These are phyloP conservation scores for Phytophthora sojae DNA, from an alignment of 352 stramenopile genomes.

Conservation along the genomic window DNA sequence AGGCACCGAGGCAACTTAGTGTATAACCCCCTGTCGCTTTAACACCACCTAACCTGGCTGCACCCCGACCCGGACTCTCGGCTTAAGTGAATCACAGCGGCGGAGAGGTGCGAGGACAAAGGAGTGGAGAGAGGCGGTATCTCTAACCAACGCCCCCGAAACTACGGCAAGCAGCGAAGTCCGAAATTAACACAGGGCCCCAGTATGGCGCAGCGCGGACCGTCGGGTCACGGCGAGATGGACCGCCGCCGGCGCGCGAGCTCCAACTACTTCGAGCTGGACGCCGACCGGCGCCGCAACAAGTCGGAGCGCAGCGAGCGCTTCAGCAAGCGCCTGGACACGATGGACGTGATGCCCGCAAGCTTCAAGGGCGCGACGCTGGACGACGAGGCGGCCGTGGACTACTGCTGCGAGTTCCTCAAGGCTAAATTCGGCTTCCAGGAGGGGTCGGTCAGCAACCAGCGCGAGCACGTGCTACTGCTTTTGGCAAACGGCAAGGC, in stretches of 20 bases:
- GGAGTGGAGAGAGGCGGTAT: background rate
- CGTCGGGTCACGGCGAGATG: constrained; percentile 40
- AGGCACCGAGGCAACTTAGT: background rate
- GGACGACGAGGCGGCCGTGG: constrained; percentile 84
- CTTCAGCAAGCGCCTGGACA: constrained; percentile 62
- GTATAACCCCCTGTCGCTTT: constrained; percentile 33
- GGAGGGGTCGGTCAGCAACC: constrained; percentile 82
- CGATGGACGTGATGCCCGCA: constrained; percentile 55
- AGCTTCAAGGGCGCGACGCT: constrained; percentile 60
- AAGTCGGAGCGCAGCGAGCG: constrained; percentile 73
- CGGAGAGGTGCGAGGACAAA: background rate
- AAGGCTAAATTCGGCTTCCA: constrained; percentile 87
- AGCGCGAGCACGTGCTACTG: constrained; percentile 85
- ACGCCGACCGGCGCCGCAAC: constrained; percentile 76
- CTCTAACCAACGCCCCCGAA: background rate
- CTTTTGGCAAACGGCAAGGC: constrained; percentile 82
- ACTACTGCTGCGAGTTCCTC: constrained; percentile 85
- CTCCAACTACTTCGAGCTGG: constrained; percentile 88
- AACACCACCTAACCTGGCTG: background rate
- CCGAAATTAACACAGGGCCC: background rate
- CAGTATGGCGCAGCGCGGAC: constrained; percentile 40
- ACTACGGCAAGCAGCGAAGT: background rate
- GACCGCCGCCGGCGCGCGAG: constrained; percentile 67
- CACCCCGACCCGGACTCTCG: background rate
- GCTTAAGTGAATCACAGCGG: background rate